These are phyloP conservation scores for Sarocladium brachiariae DNA, from an alignment of 2,329 filamentous ascomycete genomes.

Conservation along the genomic window DNA sequence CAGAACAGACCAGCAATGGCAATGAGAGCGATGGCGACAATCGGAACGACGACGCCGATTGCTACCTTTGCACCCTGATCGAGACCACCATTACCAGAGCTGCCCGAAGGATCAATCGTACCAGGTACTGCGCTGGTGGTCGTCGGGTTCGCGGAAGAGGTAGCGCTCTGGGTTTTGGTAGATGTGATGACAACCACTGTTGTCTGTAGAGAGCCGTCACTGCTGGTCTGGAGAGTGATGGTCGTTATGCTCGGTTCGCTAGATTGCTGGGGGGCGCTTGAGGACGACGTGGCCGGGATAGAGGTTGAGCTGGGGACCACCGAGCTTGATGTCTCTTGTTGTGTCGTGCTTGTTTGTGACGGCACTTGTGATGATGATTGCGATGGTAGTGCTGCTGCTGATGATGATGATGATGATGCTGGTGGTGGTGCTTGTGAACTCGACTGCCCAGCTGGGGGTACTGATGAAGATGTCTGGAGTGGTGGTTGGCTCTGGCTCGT, in stretches of 20 bases:
- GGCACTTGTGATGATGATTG: not conserved
- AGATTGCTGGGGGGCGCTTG: not conserved
- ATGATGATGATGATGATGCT: not conserved
- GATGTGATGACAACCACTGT: constrained; percentile 11
- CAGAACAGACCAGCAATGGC: constrained; percentile 71
- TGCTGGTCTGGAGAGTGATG: constrained; percentile 5
- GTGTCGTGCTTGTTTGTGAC: constrained; percentile 9
- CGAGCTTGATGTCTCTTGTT: constrained; percentile 9
- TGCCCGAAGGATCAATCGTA: constrained; percentile 21
- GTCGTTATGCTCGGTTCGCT: constrained; percentile 5
- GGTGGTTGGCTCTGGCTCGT: constrained; percentile 15
- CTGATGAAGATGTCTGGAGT: not conserved
- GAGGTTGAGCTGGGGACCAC: not conserved
- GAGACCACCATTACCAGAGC: constrained; percentile 37
- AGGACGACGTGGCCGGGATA: not conserved
- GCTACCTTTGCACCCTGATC: constrained; percentile 68
- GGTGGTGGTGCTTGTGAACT: not conserved
- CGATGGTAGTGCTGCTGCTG: constrained; percentile 9
- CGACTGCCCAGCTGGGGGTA: not conserved
- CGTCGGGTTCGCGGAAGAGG: not conserved
- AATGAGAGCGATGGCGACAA: constrained; percentile 77
- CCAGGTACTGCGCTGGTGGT: constrained; percentile 1
- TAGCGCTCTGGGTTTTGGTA: not conserved
- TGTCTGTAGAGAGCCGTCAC: constrained; percentile 4
- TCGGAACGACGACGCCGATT: constrained; percentile 88